These are phyloP conservation scores for Sordariomycetes sp. DNA, from an alignment of 2,329 filamentous ascomycete genomes.

Conservation along the genomic window DNA sequence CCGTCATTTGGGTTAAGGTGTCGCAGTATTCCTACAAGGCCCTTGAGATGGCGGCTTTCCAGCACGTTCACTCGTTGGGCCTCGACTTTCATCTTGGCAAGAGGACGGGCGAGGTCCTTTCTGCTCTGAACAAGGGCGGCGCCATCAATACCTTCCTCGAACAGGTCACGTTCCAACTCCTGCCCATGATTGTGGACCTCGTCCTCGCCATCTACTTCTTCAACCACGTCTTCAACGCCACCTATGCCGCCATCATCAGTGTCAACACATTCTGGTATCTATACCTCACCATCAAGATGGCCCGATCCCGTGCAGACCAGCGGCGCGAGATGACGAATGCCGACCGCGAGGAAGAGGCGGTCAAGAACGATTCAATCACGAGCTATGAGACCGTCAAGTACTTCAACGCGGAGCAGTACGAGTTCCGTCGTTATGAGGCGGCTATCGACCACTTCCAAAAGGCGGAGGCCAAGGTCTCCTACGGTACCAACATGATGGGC, in stretches of 20 bases:
- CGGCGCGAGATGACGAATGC: slow-evolving; percentile 90
- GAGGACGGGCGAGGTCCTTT: slow-evolving; percentile 90
- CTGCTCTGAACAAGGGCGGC: slow-evolving; percentile 88
- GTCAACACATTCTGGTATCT: slow-evolving; percentile 94
- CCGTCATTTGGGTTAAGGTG: slow-evolving; percentile 88
- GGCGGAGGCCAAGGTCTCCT: slow-evolving; percentile 63
- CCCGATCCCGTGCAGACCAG: slow-evolving; percentile 81
- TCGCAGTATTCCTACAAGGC: slow-evolving; percentile 94
- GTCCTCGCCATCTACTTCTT: slow-evolving; percentile 76
- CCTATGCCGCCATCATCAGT: slow-evolving; percentile 56
- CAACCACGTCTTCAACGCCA: slow-evolving; percentile 55
- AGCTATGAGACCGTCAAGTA: slow-evolving; percentile 96
- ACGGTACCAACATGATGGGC: slow-evolving; percentile 69
- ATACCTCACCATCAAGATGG: slow-evolving; percentile 92
- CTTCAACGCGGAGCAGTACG: slow-evolving; percentile 73
- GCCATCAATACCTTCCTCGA: slow-evolving; percentile 95
- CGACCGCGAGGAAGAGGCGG: slow-evolving; percentile 86
- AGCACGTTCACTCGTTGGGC: slow-evolving; percentile 91
- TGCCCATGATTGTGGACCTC: slow-evolving; percentile 89
- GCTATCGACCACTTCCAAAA: slow-evolving; percentile 60
- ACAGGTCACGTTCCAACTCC: slow-evolving; percentile 88
- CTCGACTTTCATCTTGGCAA: slow-evolving; percentile 95
- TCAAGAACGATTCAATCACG: slow-evolving; percentile 97
- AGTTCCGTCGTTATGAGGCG: slow-evolving; percentile 58
- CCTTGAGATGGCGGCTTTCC: slow-evolving; percentile 87